Evolutionary conservation across 2,329 filamentous ascomycete species (phyloP), one percentile per base, ranked within the genome.

Genomic region (Curvularia spicifera): DNA sequence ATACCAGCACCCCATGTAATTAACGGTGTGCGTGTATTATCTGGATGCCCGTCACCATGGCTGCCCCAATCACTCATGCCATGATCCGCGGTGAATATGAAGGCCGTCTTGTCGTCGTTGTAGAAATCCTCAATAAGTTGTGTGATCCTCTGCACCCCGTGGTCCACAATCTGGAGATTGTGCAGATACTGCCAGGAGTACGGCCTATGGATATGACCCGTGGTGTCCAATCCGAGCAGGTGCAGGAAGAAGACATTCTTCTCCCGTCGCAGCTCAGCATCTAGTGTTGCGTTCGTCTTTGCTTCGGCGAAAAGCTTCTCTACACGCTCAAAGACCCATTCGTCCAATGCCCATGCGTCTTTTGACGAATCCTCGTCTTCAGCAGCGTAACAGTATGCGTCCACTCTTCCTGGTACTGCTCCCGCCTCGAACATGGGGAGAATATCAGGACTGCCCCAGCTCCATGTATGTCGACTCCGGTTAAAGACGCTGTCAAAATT

Each of bases 1-100:
- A 98, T 86, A 8, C 95, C 95, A 53, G 95, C 92, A 10, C 95
- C 95, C 95, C 95, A 99, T 2, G 85, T 88, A 66, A 99, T 91
- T 31, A 99, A 81, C 0, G 95, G 95, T 0, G 95, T 99, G 50
- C 95, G 87, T 3, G 95, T 99, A 71, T 98, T 99, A 76, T 99
- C 91, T 0, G 95, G 95, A 77, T 99, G 93, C 7, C 95, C 95
- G 76, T 99, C 95, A 37, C 96, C 96, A 75, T 99, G 96, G 68
- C 93, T 98, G n/a, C 96, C 95, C 89, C 91, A 97, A 77, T 99
- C 95, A 72, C 92, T 98, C 95, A 99, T 99, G 18, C 95, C 95
- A 76, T 99, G 95, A 72, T 99, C 95, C 7, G 95, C 95, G 1
- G 96, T 99, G 74, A 99, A 99, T 15, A 99, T 87, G 74, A 94